Conservation (phyloP, 148 eudicot species). For the Rhododendron kiyosumense region DNA sequence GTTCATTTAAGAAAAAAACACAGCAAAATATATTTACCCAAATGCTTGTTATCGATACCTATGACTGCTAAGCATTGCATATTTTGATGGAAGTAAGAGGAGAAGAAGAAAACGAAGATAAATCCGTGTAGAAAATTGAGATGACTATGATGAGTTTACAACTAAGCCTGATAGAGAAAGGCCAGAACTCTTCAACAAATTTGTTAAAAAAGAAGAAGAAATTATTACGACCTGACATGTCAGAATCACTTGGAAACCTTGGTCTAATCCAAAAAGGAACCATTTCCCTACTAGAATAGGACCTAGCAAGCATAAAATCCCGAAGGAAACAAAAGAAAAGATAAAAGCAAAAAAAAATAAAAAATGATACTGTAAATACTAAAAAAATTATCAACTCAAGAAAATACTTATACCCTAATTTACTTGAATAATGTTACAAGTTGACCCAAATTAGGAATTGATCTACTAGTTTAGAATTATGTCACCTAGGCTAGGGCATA, state of each 20-base stretch:
- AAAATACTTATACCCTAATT: neutral
- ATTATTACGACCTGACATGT: neutral
- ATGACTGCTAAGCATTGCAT: neutral
- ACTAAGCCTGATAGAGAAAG: neutral
- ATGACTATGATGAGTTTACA: neutral
- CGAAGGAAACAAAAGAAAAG: neutral
- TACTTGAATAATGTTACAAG: neutral
- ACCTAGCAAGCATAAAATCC: neutral
- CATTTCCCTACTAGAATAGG: neutral
- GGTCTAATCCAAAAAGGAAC: neutral
- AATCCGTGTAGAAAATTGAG: neutral
- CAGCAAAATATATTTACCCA: neutral
- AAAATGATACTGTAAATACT: too few species aligned
- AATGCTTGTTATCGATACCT: neutral
- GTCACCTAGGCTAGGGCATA: neutral
- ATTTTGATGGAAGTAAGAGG: neutral
- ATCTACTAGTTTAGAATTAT: neutral
- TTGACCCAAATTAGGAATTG: neutral
- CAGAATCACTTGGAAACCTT: neutral
- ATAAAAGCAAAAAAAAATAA: neutral
- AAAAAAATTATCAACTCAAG: neutral
- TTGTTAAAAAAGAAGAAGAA: neutral
- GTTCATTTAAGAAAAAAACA: neutral
- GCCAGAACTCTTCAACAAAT: neutral
- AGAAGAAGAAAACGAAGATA: neutral